Base-by-base conservation (phyloP, 202 grass and related monocot species). In the Digitaria exilis region DNA sequence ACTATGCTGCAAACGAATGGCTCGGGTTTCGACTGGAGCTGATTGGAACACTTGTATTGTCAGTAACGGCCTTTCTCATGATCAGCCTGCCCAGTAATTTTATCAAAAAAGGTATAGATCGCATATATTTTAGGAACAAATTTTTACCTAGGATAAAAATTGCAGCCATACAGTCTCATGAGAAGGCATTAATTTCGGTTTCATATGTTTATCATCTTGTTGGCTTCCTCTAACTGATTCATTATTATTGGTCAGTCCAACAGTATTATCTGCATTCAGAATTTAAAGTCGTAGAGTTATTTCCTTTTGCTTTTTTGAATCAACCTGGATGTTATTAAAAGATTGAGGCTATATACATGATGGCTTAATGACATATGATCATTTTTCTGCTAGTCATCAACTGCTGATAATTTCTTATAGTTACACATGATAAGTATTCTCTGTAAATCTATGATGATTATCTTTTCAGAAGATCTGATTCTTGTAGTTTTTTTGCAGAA, bases 1-100 rank as follows among this genome's bases (percentile, higher is more conserved):
- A 89, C 35, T 82, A 87, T 66, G 87, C 82, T 14, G 81, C 92
- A 22, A 94, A 83, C n/a, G 89, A 91, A 69, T 94, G 92, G 92
- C 89, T 94, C 5, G 87, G 89, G 13, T 89, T 94, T 59, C 77
- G 89, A 55, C 34, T 94, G 69, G 81, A 94, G 76, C 63, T 94
- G 43, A 87, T 94, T 51, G 87, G 87, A 49, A 91, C 84, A 28
- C 76, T 94, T 24, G 57, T 89, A 43, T 67, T 91, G 50, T 81
- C 80, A 14, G 77, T 85, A 41, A 85, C 89, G 21, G 87, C 89
- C 71, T 80, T 94, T 64, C 87, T 94, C 42, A 89, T 91, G 81
- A 82, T 87, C 57, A 87, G 79, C 39, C 42, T 93, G 52, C 92
- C 87, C 9, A 82, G 78, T 73, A 91, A 85, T 82, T 87, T 89